These are phyloP conservation scores for Orbilia oligospora DNA, from an alignment of 2,329 filamentous ascomycete species.

Conservation along the genomic window DNA sequence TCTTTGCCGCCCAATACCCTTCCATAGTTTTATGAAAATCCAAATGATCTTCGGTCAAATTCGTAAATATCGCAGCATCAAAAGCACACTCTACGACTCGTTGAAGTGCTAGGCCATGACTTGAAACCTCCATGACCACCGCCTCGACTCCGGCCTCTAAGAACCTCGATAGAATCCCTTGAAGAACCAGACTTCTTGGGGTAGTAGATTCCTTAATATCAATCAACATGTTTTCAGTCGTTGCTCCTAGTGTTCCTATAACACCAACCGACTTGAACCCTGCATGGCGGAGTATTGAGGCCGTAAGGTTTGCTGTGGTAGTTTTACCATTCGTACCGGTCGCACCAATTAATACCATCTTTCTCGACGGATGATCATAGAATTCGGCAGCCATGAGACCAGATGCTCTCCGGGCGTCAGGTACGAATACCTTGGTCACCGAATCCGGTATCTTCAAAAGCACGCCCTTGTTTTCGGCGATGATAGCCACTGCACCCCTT, in stretches of 20 bases:
- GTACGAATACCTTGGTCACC: constrained; percentile 22
- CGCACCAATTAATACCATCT: constrained; percentile 33
- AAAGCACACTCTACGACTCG: constrained; percentile 45
- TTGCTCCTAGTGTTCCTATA: constrained; percentile 50
- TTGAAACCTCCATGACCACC: constrained; percentile 42
- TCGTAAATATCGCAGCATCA: constrained; percentile 41
- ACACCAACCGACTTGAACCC: constrained; percentile 41
- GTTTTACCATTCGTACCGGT: constrained; percentile 57
- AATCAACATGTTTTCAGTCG: constrained; percentile 16
- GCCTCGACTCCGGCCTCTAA: constrained; percentile 35
- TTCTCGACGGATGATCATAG: constrained; percentile 47
- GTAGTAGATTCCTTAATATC: constrained; percentile 34
- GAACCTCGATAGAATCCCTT: constrained; percentile 32
- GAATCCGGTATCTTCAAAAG: constrained; percentile 13
- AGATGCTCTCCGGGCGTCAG: constrained; percentile 31
- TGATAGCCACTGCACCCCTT: constrained; percentile 28
- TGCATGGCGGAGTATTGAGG: constrained; percentile 28
- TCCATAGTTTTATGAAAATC: constrained; percentile 45
- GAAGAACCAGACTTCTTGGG: constrained; percentile 32
- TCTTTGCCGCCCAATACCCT: constrained; percentile 43
- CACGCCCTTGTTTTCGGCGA: constrained; percentile 8
- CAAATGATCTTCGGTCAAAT: constrained; percentile 50
- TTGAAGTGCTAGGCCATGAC: constrained; percentile 45
- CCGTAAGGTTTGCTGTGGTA: constrained; percentile 43
- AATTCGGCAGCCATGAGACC: constrained; percentile 43